Percentiles rank a stretch among this genome's conserved stretches.
Evolutionary conservation across 225 moss, liverwort and hornwort genomes (phyloP).

Genomic region (Climacium dendroides): DNA sequence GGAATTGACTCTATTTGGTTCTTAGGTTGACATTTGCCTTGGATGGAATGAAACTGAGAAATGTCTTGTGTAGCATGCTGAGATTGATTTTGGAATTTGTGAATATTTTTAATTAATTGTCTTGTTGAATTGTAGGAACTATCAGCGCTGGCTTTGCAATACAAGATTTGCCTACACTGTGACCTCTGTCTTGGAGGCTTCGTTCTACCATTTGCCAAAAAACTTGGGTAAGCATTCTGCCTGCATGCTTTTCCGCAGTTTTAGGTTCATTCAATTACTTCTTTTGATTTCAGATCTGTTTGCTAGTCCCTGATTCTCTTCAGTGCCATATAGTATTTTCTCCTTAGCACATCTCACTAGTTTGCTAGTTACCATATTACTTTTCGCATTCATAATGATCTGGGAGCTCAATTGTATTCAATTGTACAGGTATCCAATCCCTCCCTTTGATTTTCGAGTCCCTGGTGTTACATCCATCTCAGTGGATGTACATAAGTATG

Average conservation of each 20-base stretch:
- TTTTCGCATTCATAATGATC: background rate
- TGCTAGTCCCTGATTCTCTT: background rate
- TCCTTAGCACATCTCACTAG: background rate
- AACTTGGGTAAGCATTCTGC: conserved; percentile 61
- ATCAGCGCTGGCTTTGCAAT: conserved; percentile 55
- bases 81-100: background rate
- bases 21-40: background rate
- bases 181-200: conserved; percentile 98
- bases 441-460: conserved; percentile 83
- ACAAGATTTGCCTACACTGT: conserved; percentile 74
- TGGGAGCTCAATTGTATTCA: background rate
- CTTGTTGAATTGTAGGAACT: conserved; percentile 44
- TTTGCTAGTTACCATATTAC: background rate
- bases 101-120: background rate
- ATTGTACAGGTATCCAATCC: conserved; percentile 66
- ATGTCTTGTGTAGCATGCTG: background rate
- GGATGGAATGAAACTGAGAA: background rate
- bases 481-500: conserved; percentile 94
- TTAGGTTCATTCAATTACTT: background rate
- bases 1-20: background rate
- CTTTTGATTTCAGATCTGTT: background rate
- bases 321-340: background rate
- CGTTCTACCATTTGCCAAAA: conserved; percentile 83
- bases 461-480: conserved; percentile 96
- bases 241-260: background rate